Conservation (phyloP, 257 asterid genomes). For the Gentiana straminea region DNA sequence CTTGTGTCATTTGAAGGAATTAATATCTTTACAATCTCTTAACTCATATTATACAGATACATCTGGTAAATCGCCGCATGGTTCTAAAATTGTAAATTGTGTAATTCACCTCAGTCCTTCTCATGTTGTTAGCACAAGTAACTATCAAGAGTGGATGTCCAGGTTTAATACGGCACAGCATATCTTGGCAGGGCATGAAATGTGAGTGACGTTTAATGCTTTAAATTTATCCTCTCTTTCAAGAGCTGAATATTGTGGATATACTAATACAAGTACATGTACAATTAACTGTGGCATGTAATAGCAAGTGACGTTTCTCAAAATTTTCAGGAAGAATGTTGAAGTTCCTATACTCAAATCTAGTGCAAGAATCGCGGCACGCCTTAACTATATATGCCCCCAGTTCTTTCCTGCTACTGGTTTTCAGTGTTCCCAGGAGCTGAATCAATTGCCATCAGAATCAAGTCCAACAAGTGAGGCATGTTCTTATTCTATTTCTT, state of each 20-base stretch:
- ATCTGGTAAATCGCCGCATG: constrained; percentile 24
- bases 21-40: constrained; percentile 39
- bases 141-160: constrained; percentile 75
- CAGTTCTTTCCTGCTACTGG: constrained; percentile 94
- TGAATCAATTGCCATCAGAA: constrained; percentile 19
- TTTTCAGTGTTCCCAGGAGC: constrained; percentile 51
- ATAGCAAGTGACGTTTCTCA: constrained; percentile 14
- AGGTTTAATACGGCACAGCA: constrained; percentile 81
- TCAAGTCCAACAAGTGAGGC: constrained; percentile 29
- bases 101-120: constrained; percentile 76
- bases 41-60: constrained; percentile 42
- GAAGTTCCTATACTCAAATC: constrained; percentile 80
- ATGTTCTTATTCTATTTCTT: constrained; percentile 4
- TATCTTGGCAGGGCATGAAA: constrained; percentile 95
- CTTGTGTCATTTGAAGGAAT: constrained; percentile 40
- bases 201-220: constrained; percentile 29
- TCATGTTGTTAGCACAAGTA: constrained; percentile 33
- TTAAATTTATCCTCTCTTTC: neutral
- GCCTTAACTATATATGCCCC: constrained; percentile 80
- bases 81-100: constrained; percentile 66
- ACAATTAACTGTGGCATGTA: neutral
- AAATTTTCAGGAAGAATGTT: constrained; percentile 58
- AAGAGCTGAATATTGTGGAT: neutral
- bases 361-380: constrained; percentile 77
- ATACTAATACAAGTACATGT: no score